Base-by-base conservation (phyloP, 768 basidiomycete genomes). In the Leucocoprinus sp. region DNA sequence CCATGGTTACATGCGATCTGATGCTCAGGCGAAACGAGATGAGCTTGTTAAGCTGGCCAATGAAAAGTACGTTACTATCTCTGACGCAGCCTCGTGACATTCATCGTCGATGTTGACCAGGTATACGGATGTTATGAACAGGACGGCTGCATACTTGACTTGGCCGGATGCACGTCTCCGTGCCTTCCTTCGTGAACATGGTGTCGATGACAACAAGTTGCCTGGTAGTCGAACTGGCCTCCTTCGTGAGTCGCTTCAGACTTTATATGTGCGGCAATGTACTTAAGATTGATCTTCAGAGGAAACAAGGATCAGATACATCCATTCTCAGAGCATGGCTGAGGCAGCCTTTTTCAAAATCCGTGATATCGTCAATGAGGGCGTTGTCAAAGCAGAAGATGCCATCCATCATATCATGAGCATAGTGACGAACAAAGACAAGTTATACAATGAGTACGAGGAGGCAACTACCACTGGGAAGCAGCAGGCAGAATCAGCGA, bases 111-210 rank as follows among this genome's bases (percentile, higher is more conserved):
- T n/a, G 24, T 37, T 52, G 26, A 43, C 39, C 52, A 87, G 78
- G 58, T 80, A 78, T 55, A 69, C 69, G 44, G 75, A 81, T 36
- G 54, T 55, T 11, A 52, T 58, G 9, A 55, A 60, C 1, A 55
- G 67, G 27, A 71, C 73, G 1, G 70, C 80, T 2, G 66, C 78
- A 2, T 96, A 95, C 64, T 68, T 93, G 40, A 73, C 75, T 8
- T 98, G 95, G 95, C 88, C 90, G 9, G 93, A 97, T 57, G 88
- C 93, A 2, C 76, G 93, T 24, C 78, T 98, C 21, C 82, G 93
- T 37, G 91, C 86, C 1, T 96, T 88, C 64, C 74, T 97, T 15
- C 75, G 91, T 35, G 78, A 86, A 56, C 75, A 77, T 52, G 85
- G 84, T 39, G 56, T 95, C 22, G 67, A 73, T 50, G 90, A 93